Conservation (phyloP, 1,139 yeast genomes). For the Petasospora rhodanensis region DNA sequence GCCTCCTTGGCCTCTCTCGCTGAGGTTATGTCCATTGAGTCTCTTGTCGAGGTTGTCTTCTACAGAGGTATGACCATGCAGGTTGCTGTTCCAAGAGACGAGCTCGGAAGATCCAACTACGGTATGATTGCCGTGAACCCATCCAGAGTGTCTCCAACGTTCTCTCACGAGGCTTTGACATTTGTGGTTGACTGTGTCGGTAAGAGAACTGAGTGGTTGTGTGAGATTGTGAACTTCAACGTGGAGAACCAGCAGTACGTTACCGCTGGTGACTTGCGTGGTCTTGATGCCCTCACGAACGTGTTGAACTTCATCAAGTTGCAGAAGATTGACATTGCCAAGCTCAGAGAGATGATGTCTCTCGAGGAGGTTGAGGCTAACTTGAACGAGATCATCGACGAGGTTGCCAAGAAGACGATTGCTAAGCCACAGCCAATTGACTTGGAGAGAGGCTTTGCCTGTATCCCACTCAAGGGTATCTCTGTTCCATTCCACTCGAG, state of each 20-base stretch:
- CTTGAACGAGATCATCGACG: constrained; percentile 79
- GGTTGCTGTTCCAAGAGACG: constrained; percentile 98
- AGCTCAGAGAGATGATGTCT: constrained; percentile 75
- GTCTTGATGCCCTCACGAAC: constrained; percentile 86
- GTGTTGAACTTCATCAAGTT: constrained; percentile 88
- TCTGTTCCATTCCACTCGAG: constrained; percentile 99
- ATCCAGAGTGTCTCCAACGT: constrained; percentile 81
- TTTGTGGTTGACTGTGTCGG: constrained; percentile 91
- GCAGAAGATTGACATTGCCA: constrained; percentile 90
- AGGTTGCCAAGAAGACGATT: constrained; percentile 71
- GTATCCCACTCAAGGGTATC: constrained; percentile 96
- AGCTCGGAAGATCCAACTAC: constrained; percentile 90
- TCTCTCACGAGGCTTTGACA: constrained; percentile 88
- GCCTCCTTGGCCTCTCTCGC: constrained; percentile 96
- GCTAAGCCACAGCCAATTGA: constrained; percentile 97
- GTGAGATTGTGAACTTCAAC: constrained; percentile 96
- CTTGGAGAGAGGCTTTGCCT: constrained; percentile 95
- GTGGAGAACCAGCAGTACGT: constrained; percentile 98
- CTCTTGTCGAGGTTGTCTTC: constrained; percentile 95
- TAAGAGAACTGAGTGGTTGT: constrained; percentile 81
- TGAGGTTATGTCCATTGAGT: constrained; percentile 98
- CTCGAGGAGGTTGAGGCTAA: constrained; percentile 87
- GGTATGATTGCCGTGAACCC: constrained; percentile 99
- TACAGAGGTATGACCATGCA: constrained; percentile 99
- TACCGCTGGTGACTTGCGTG: constrained; percentile 97